Evolutionary conservation across 257 asterid genomes (phyloP).

Genomic region (Vinca minor): DNA sequence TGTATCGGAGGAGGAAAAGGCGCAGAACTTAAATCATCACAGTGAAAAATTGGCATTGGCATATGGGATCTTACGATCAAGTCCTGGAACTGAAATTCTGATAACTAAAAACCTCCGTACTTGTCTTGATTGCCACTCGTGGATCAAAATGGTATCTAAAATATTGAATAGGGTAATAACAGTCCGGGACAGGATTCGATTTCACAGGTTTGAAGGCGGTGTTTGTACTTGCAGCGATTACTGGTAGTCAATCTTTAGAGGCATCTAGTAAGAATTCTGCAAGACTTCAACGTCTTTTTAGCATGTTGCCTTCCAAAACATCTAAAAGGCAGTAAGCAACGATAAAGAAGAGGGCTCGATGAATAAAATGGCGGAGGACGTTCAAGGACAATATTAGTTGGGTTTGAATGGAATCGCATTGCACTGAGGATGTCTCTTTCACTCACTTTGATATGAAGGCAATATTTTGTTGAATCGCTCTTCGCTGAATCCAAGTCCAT

Average conservation of each 20-base stretch:
- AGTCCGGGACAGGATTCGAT: slow-evolving; percentile 72
- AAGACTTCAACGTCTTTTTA: background rate
- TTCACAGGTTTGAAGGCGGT: slow-evolving; percentile 65
- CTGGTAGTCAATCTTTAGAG: slow-evolving; percentile 36
- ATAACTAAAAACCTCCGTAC: slow-evolving; percentile 65
- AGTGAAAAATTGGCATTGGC: slow-evolving; percentile 78
- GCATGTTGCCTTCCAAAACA: background rate
- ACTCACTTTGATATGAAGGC: background rate
- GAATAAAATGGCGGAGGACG: background rate
- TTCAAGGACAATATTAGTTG: background rate
- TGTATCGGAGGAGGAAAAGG: slow-evolving; percentile 78
- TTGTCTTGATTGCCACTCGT: slow-evolving; percentile 69
- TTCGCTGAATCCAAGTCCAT: background rate
- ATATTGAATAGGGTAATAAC: slow-evolving; percentile 47
- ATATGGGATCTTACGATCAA: slow-evolving; percentile 50
- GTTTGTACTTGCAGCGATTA: slow-evolving; percentile 63
- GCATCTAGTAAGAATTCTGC: background rate
- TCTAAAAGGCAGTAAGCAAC: background rate
- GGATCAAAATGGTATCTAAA: slow-evolving; percentile 66
- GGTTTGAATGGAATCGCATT: background rate
- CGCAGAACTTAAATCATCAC: slow-evolving; percentile 56
- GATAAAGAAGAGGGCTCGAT: background rate
- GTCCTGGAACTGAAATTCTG: slow-evolving; percentile 56
- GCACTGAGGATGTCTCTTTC: background rate
- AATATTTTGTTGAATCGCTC: background rate